These are phyloP conservation scores for Heliamphora exappendiculata DNA, from an alignment of 148 eudicot species.

Conservation along the genomic window DNA sequence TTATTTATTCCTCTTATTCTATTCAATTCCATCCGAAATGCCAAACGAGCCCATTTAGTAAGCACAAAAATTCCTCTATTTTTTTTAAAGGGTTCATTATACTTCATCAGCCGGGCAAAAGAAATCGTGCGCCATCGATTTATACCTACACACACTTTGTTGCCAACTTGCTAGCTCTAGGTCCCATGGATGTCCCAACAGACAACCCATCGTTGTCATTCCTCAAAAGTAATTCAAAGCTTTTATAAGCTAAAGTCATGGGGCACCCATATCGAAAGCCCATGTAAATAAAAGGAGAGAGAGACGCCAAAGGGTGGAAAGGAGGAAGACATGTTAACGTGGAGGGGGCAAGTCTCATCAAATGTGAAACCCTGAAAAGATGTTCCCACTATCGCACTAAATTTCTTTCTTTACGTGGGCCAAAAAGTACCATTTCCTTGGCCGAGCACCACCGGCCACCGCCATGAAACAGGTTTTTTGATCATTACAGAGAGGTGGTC, in stretches of 20 bases:
- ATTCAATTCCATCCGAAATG: too few species aligned
- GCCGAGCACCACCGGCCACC: not conserved
- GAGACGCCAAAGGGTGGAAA: not conserved
- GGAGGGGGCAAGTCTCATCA: slow-evolving; percentile 32
- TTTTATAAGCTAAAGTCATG: not conserved
- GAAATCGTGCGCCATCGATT: too few species aligned
- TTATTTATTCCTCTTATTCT: too few species aligned
- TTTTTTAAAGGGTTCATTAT: too few species aligned
- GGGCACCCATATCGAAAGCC: slow-evolving; percentile 8
- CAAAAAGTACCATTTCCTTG: slow-evolving; percentile 7
- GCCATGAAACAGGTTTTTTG: not conserved
- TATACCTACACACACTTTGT: too few species aligned
- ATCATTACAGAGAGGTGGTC: not conserved
- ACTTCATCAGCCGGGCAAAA: too few species aligned
- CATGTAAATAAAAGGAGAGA: not conserved
- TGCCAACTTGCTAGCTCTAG: too few species aligned
- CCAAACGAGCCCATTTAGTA: too few species aligned
- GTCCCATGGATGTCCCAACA: too few species aligned
- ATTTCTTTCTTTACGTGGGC: slow-evolving; percentile 11
- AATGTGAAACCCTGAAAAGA: slow-evolving; percentile 36
- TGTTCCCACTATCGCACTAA: slow-evolving; percentile 36
- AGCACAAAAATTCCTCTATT: too few species aligned
- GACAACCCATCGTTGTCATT: too few species aligned
- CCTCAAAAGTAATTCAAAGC: too few species aligned
- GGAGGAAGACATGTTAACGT: slow-evolving; percentile 2